Evolutionary conservation across 306 rosid genomes (phyloP), one percentile per base, ranked within the genome.

Genomic region (Sicyos baderoa): DNA sequence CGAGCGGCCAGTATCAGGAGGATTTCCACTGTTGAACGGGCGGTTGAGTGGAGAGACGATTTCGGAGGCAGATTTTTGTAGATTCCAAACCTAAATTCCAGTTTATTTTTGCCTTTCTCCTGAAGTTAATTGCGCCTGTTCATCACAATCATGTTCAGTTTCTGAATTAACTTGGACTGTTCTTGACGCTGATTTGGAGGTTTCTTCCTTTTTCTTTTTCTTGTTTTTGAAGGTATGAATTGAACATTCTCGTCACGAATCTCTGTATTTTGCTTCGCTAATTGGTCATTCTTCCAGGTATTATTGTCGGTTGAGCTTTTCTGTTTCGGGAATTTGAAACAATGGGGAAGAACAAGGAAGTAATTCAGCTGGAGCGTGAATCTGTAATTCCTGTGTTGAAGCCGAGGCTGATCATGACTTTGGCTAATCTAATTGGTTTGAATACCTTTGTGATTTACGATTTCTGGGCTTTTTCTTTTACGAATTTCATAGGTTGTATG

Each of bases 401-500:
- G 82, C 97, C 97, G 6, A 88, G 53, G 77, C 83, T 93, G 61
- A 75, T 84, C 64, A 90, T 93, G 97, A 68, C 87, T 21, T 75
- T 89, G 88, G 93, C 94, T 35, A 93, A 88, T 54, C 94, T 93
- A 79, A 85, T 91, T 74, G 91, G 97, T 91, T 76, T 25, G 22
- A 61, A 11, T 49, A 45, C 67, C 17, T 15, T 37, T 70, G 22
- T 8, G 61, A 42, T 54, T 55, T 62, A 10, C 9, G 49, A 61
- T n/a, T 32, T 32, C 9, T 27, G 45, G 47, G 66, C 14, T 57
- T 9, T 8, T n/a, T n/a, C 0, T n/a, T 29, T 45, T 45, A 1
- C 2, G 10, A 6, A 6, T 35, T 35, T 4, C 4, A 35, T 35
- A 6, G 40, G 40, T 35, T 35, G 40, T 45, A 19, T 64, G 54